Evolutionary conservation across 768 basidiomycete genomes (phyloP).

Genomic region (Baorangia bicolor): DNA sequence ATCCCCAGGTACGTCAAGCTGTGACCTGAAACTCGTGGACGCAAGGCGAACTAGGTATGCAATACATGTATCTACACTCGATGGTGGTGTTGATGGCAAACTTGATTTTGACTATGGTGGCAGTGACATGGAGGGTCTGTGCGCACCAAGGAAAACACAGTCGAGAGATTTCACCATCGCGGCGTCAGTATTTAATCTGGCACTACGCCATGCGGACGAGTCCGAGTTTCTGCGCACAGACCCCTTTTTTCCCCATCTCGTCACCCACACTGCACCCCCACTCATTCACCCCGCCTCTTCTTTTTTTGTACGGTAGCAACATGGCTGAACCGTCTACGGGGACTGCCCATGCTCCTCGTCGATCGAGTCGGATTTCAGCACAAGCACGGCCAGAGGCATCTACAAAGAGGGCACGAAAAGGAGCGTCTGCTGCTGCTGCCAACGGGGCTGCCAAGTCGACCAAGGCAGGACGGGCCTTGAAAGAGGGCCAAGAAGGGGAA

Average conservation of each 20-base stretch:
- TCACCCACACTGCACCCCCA: conserved; percentile 8
- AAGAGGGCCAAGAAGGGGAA: conserved; percentile 18
- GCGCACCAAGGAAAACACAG: too few relatives aligned
- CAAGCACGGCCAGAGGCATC: conserved; percentile 40
- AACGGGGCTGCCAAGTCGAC: conserved; percentile 25
- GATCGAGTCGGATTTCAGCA: conserved; percentile 56
- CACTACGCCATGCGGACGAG: conserved; percentile 21
- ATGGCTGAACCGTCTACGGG: conserved; percentile 16
- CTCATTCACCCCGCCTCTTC: background rate
- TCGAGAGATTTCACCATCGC: conserved; percentile 11
- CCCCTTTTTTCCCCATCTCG: conserved; percentile 10
- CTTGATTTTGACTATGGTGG: background rate
- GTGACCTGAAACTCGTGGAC: background rate
- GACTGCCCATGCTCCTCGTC: conserved; percentile 39
- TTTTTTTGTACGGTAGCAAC: too few relatives aligned
- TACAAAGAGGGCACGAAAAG: conserved; percentile 14
- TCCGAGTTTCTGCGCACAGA: too few relatives aligned
- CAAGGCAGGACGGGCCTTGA: conserved; percentile 35
- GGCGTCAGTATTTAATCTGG: conserved; percentile 20
- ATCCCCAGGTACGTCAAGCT: too few relatives aligned
- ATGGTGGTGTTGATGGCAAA: too few relatives aligned
- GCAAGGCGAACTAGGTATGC: background rate
- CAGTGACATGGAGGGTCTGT: background rate
- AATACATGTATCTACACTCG: too few relatives aligned
- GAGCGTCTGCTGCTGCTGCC: conserved; percentile 12